A percentile compares a stretch with the other conserved stretches of the same genome.
Evolutionary conservation across 139 green algal genomes (phyloP).

Genomic region (Spirogloea muscicola): DNA sequence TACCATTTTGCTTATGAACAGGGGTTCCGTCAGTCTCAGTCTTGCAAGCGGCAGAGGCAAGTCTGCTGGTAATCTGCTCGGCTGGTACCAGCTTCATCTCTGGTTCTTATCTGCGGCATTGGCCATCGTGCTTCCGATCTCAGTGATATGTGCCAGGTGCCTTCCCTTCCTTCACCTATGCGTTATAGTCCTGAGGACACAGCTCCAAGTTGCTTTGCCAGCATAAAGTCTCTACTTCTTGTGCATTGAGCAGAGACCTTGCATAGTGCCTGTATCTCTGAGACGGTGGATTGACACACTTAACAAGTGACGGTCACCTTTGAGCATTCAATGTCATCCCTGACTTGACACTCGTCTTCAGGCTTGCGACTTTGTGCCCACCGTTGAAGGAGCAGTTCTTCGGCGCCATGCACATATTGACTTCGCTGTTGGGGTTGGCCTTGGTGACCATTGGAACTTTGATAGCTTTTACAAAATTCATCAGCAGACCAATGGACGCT

Average conservation of each 20-base stretch:
- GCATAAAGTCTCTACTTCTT: neutral
- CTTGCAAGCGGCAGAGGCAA: neutral
- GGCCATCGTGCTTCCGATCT: too few relatives aligned
- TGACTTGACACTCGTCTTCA: slow-evolving; percentile 1
- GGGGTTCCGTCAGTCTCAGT: neutral
- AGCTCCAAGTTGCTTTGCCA: neutral
- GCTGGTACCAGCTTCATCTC: too few relatives aligned
- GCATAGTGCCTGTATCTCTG: neutral
- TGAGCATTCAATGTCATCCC: neutral
- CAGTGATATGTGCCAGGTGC: too few relatives aligned
- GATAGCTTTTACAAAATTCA: slow-evolving; percentile 7
- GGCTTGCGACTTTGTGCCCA: neutral
- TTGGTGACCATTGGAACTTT: neutral
- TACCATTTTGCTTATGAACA: neutral
- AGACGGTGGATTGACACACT: too few relatives aligned
- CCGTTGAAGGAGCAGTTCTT: neutral
- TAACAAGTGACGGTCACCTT: too few relatives aligned
- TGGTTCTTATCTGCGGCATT: too few relatives aligned
- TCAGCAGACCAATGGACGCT: neutral
- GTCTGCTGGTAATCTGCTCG: too few relatives aligned
- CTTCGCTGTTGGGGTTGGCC: neutral
- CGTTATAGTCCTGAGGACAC: too few relatives aligned
- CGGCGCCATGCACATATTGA: neutral
- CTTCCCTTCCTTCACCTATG: too few relatives aligned
- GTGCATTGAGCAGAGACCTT: neutral